Evolutionary conservation across 2,329 filamentous ascomycete species (phyloP), one percentile per base, ranked within the genome.

Genomic region (Aspergillus alliaceus): DNA sequence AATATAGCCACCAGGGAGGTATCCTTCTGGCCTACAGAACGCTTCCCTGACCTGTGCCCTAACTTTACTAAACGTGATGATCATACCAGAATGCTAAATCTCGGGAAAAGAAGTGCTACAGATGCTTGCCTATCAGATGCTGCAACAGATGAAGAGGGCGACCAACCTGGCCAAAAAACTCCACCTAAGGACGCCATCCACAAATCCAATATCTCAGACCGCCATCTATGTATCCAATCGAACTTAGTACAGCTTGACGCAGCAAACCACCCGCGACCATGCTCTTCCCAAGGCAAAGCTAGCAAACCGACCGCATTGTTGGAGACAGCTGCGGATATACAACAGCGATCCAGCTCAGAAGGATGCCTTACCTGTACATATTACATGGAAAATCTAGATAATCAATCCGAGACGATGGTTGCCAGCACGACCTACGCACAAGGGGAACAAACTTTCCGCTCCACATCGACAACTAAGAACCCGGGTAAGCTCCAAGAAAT

Each of bases 121-220:
- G 63, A 64, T 29, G 69, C 70, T 9, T 69, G 66, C 14, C 51
- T 72, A 2, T 61, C 68, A 6, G 69, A 71, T 52, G 66, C 62
- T 9, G 63, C 62, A 3, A 61, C 63, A 7, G 66, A 69, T n/a
- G 56, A 60, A 24, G 64, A 67, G 6, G 42, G 58, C 24, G 46
- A 53, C 32, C 54, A 59, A 20, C 18, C 4, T 12, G 14, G 37
- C 42, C 50, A 51, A 32, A 53, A 22, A 11, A 14, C 15, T 22
- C 18, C 11, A 12, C 44, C 11, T 25, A 18, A 34, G 12, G n/a
- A n/a, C 31, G 22, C 15, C 22, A 37, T 18, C 4, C 22, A 42
- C 50, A 14, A 51, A 8, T 27, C 11, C 9, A 22, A 48, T 31
- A 48, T 11, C 7, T 6, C n/a, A 8, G 44, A 32, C 4, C 8